Percentiles rank a stretch among this genome's conserved stretches.
Evolutionary conservation across 306 rosid genomes (phyloP).

Genomic region (Rosa persica): DNA sequence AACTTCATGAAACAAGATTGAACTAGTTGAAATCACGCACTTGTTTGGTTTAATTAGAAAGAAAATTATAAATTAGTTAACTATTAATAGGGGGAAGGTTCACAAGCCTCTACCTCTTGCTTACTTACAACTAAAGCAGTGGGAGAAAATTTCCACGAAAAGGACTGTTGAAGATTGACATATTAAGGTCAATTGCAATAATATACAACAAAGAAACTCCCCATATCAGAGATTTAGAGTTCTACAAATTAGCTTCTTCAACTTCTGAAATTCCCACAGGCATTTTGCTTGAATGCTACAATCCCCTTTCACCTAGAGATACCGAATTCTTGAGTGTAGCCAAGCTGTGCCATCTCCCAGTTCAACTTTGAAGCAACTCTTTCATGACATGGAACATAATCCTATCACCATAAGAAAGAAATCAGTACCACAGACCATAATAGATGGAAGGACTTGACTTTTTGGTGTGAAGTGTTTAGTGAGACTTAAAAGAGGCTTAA

Average conservation of each 20-base stretch:
- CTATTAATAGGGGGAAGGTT: slow-evolving; percentile 31
- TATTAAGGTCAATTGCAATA: slow-evolving; percentile 50
- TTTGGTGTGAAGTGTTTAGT: background rate
- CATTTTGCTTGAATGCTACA: slow-evolving; percentile 34
- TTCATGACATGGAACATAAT: slow-evolving; percentile 89
- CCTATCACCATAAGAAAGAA: slow-evolving; percentile 41
- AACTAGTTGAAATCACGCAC: background rate
- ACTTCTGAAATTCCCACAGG: slow-evolving; percentile 53
- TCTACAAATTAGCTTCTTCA: slow-evolving; percentile 47
- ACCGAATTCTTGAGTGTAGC: slow-evolving; percentile 64
- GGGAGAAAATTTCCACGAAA: slow-evolving; percentile 45
- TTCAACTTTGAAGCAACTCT: slow-evolving; percentile 85
- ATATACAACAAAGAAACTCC: slow-evolving; percentile 49
- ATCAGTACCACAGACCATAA: background rate
- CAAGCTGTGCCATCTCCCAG: slow-evolving; percentile 80
- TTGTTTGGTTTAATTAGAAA: background rate
- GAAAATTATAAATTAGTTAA: slow-evolving; percentile 40
- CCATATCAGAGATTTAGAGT: slow-evolving; percentile 34
- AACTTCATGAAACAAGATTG: background rate
- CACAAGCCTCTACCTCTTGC: slow-evolving; percentile 40
- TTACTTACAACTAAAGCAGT: slow-evolving; percentile 42
- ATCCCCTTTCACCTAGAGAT: slow-evolving; percentile 60
- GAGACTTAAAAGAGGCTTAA: background rate
- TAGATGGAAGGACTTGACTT: background rate
- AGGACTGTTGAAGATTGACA: slow-evolving; percentile 48